These are phyloP conservation scores for Posidonia australis DNA, from an alignment of 106 monocot genomes.

Conservation along the genomic window DNA sequence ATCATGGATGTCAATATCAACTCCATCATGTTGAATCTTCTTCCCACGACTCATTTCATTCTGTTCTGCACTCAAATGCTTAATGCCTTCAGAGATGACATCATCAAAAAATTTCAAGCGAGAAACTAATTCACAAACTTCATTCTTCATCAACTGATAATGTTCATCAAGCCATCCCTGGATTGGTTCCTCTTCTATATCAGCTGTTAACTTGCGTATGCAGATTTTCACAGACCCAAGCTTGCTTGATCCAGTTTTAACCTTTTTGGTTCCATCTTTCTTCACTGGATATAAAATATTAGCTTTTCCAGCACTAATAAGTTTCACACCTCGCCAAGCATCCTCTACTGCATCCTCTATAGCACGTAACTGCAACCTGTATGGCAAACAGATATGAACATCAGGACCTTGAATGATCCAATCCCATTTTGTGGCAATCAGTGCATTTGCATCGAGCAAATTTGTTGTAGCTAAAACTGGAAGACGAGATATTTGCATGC, in stretches of 20 bases:
- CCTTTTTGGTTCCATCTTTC: slow-evolving; percentile 43
- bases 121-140: slow-evolving; percentile 51
- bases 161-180: slow-evolving; percentile 99
- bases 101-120: slow-evolving; percentile 73
- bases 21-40: slow-evolving; percentile 36
- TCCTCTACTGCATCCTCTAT: slow-evolving; percentile 99
- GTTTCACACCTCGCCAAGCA: slow-evolving; percentile 61
- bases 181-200: slow-evolving; percentile 95
- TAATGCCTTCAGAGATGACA: slow-evolving; percentile 15
- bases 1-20: slow-evolving; percentile 39
- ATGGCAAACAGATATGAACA: slow-evolving; percentile 80
- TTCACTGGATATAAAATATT: slow-evolving; percentile 38
- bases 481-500: slow-evolving; percentile 86
- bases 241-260: slow-evolving; percentile 41
- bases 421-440: slow-evolving; percentile 47
- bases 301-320: slow-evolving; percentile 50
- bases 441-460: slow-evolving; percentile 36
- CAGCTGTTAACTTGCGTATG: slow-evolving; percentile 62
- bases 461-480: slow-evolving; percentile 39
- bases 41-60: slow-evolving; percentile 27
- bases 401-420: slow-evolving; percentile 87
- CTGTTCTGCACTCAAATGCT: slow-evolving; percentile 19
- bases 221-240: slow-evolving; percentile 63
- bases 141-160: slow-evolving; percentile 70
- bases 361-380: slow-evolving; percentile 84